Evolutionary conservation across 2,329 filamentous ascomycete species (phyloP).

Genomic region (Aureobasidium sp.): DNA sequence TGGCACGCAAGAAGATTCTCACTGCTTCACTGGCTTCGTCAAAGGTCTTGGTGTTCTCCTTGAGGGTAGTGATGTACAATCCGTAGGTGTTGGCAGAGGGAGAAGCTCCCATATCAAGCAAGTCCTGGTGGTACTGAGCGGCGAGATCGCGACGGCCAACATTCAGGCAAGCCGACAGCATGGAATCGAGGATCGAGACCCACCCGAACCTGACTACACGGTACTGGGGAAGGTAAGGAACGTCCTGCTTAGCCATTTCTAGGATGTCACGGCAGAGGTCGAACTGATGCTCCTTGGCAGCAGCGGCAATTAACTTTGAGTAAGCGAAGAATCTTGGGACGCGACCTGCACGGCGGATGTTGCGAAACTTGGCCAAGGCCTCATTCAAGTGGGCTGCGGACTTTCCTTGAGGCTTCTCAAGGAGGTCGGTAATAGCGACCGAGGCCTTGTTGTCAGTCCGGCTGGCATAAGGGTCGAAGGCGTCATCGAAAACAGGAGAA

Average conservation of each 20-base stretch:
- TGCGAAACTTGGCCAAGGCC: conserved; percentile 73
- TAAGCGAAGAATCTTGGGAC: conserved; percentile 96
- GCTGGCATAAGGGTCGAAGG: conserved; percentile 81
- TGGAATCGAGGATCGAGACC: conserved; percentile 91
- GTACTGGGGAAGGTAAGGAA: conserved; percentile 77
- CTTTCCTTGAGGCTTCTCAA: conserved; percentile 70
- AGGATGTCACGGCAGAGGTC: conserved; percentile 79
- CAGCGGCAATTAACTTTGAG: conserved; percentile 88
- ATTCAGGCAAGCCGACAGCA: conserved; percentile 86
- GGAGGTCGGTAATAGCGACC: conserved; percentile 76
- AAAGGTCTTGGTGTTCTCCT: conserved; percentile 94
- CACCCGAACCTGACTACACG: conserved; percentile 86
- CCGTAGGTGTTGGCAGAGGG: conserved; percentile 97
- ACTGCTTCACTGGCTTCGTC: conserved; percentile 95
- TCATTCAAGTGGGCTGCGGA: conserved; percentile 63
- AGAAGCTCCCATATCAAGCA: conserved; percentile 80
- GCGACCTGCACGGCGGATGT: conserved; percentile 84
- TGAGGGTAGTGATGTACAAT: conserved; percentile 97
- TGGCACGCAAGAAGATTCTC: conserved; percentile 92
- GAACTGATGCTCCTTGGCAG: conserved; percentile 75
- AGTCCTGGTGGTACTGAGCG: conserved; percentile 80
- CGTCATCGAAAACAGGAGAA: conserved; percentile 62
- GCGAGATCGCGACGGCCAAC: conserved; percentile 73
- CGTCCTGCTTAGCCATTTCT: conserved; percentile 78
- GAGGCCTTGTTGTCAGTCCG: conserved; percentile 92